Conservation (phyloP, 1,284 basidiomycete species). For the Thecaphora thlaspeos region DNA sequence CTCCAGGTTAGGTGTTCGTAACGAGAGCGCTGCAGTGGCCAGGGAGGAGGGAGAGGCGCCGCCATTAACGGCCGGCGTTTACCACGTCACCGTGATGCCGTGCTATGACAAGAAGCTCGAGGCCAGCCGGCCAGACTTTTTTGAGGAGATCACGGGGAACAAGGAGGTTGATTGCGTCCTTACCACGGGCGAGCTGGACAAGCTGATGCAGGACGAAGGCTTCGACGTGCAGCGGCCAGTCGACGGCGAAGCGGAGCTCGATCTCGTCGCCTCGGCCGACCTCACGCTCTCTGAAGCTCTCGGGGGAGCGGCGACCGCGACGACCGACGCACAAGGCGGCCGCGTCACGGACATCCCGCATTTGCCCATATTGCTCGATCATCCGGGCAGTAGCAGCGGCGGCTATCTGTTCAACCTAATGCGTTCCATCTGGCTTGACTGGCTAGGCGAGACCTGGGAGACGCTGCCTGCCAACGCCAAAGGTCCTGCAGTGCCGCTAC, state of each 20-base stretch:
- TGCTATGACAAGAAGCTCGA: conserved; percentile 99
- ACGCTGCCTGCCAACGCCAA: conserved; percentile 8
- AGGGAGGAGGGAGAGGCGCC: not conserved
- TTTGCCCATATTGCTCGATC: conserved; percentile 73
- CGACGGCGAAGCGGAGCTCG: conserved; percentile 47
- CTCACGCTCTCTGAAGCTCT: conserved; percentile 17
- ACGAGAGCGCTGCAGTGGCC: not conserved
- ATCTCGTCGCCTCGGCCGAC: conserved; percentile 8
- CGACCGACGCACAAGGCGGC: not conserved
- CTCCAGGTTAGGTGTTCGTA: conserved; percentile 14
- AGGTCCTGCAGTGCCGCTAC: conserved; percentile 12
- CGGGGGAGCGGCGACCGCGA: not conserved
- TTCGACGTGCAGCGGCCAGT: conserved; percentile 72
- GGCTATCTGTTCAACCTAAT: conserved; percentile 74
- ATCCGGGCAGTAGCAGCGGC: conserved; percentile 85
- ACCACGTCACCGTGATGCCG: conserved; percentile 97
- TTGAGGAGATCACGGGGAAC: conserved; percentile 56
- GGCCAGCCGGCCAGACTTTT: conserved; percentile 68
- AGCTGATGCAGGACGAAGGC: conserved; percentile 76
- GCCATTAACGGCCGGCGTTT: conserved; percentile 56
- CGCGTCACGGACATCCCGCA: conserved; percentile 11
- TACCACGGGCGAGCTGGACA: conserved; percentile 90
- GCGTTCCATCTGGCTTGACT: conserved; percentile 40
- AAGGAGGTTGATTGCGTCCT: conserved; percentile 96
- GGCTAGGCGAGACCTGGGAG: conserved; percentile 17